Conservation (phyloP, 129 eudicot genomes). For the Centaurea solstitialis region DNA sequence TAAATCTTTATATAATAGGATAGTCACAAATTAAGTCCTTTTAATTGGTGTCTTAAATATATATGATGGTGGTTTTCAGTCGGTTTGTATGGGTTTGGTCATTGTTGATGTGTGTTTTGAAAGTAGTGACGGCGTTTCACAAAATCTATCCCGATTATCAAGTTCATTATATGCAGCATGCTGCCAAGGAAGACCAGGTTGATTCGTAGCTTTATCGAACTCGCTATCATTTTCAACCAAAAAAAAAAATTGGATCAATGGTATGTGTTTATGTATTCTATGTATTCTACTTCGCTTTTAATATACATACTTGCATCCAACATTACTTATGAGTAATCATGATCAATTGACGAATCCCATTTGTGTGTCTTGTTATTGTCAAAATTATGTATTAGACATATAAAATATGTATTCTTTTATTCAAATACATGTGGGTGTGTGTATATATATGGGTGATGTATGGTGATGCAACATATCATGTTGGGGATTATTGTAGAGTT, state of each 20-base stretch:
- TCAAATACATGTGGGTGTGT: too few relatives aligned
- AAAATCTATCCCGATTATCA: slow-evolving; percentile 5
- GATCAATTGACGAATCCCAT: background rate
- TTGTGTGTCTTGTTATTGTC: background rate
- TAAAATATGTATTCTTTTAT: background rate
- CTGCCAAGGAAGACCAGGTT: background rate
- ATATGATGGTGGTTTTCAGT: slow-evolving; percentile 11
- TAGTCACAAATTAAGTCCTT: background rate
- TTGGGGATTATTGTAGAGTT: background rate
- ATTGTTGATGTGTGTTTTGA: slow-evolving; percentile 6
- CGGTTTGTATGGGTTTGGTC: slow-evolving; percentile 13
- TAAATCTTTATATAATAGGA: background rate
- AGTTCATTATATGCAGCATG: background rate
- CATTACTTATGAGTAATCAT: background rate
- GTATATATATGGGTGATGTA: too few relatives aligned
- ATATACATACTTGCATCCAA: background rate
- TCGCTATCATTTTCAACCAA: slow-evolving; percentile 74
- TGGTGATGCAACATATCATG: background rate
- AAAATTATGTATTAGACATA: background rate
- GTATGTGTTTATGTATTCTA: slow-evolving; percentile 31
- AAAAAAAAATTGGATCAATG: slow-evolving; percentile 72
- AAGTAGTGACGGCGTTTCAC: slow-evolving; percentile 43
- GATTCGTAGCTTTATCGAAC: slow-evolving; percentile 42
- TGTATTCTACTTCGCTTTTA: background rate
- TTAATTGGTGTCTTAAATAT: background rate